phyloP scores from a whole-genome alignment of 352 stramenopile genomes.

The Phytophthora tentaculata region DNA sequence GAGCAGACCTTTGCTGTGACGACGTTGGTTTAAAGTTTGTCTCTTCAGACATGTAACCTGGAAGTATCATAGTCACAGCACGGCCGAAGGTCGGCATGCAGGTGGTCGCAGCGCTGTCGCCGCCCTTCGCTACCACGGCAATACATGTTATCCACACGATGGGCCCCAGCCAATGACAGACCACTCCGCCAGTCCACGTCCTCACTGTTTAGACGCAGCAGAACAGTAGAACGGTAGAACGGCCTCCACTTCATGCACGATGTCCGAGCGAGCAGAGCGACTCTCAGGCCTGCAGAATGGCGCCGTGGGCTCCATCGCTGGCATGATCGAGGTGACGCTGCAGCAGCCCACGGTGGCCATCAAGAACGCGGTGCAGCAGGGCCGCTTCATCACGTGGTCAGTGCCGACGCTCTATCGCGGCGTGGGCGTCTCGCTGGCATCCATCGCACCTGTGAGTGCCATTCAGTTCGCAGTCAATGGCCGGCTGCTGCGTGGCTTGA shows the following conservation, averaged over 20 bases:
- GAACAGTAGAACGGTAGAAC: no score
- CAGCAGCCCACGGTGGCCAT: conserved; percentile 87
- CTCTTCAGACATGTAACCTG: no score
- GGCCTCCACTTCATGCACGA: conserved; percentile 6
- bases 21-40: no score
- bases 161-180: no score
- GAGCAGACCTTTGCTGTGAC: no score
- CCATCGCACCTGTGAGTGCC: conserved; percentile 79
- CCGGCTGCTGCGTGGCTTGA: conserved; percentile 57
- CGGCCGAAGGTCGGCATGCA: not conserved
- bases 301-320: conserved; percentile 74
- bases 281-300: conserved; percentile 80
- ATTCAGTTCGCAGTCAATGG: conserved; percentile 86
- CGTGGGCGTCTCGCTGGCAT: conserved; percentile 78
- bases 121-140: no score
- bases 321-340: conserved; percentile 85
- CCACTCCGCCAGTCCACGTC: no score
- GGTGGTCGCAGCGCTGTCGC: no score
- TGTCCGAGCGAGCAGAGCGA: conserved; percentile 63
- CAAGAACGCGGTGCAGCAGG: conserved; percentile 87
- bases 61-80: no score
- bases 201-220: no score
- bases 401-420: conserved; percentile 72
- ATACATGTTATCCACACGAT: no score
- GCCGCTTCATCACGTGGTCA: conserved; percentile 67